Percentiles rank a stretch among this genome's conserved stretches.
Evolutionary conservation across 2,329 filamentous ascomycete species (phyloP).

Genomic region (Xylaria sp.): DNA sequence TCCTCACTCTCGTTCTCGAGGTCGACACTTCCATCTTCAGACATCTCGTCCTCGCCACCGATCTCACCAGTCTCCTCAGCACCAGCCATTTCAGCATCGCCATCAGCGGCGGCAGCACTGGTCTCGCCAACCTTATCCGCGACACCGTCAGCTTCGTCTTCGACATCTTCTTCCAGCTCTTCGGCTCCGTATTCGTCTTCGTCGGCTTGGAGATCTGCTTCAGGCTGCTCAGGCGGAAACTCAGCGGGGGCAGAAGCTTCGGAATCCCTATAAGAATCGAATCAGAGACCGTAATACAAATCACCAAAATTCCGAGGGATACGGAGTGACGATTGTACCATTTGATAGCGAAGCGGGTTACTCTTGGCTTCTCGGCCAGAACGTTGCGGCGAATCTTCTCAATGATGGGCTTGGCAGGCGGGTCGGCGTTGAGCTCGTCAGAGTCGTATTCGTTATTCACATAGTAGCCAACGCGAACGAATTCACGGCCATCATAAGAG

Average conservation of each 20-base stretch:
- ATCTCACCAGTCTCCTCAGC: conserved; percentile 56
- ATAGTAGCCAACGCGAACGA: conserved; percentile 98
- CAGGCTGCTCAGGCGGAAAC: conserved; percentile 96
- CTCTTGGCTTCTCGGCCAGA: conserved; percentile 94
- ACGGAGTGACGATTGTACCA: conserved; percentile 71
- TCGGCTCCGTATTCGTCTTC: conserved; percentile 88
- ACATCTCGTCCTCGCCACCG: conserved; percentile 71
- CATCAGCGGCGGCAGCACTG: conserved; percentile 59
- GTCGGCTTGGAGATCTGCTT: conserved; percentile 92
- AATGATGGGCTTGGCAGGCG: conserved; percentile 89
- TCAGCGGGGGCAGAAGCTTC: conserved; percentile 95
- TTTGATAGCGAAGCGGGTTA: conserved; percentile 98
- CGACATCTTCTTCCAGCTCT: conserved; percentile 76
- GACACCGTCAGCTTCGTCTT: conserved; percentile 63
- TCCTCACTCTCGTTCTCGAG: conserved; percentile 76
- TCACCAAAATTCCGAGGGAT: neutral
- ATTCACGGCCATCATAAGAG: conserved; percentile 95
- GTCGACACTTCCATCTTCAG: conserved; percentile 76
- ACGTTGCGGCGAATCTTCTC: conserved; percentile 94
- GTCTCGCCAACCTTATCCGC: conserved; percentile 56
- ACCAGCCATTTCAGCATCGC: conserved; percentile 78
- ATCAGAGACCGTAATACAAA: neutral
- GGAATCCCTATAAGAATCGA: conserved; percentile 76
- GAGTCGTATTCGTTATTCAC: conserved; percentile 99
- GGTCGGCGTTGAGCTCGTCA: conserved; percentile 87